A percentile compares a stretch with the other conserved stretches of the same genome.
Evolutionary conservation across 2,329 filamentous ascomycete species (phyloP).

Genomic region (Aureobasidium namibiae): DNA sequence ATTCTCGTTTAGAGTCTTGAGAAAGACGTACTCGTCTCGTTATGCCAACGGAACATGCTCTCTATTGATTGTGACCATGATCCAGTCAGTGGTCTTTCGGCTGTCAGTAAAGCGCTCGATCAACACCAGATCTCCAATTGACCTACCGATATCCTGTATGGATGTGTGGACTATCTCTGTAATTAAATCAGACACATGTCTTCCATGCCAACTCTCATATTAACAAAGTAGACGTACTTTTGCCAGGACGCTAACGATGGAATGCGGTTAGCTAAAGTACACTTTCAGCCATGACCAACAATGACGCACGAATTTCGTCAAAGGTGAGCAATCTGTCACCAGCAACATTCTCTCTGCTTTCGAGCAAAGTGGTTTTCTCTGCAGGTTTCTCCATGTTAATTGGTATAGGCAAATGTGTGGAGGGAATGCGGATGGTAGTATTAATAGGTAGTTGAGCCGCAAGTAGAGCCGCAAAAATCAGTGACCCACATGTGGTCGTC

Average conservation of each 20-base stretch:
- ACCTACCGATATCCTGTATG: conserved; percentile 13
- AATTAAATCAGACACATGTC: not conserved
- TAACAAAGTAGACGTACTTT: not conserved
- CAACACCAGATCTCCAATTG: not conserved
- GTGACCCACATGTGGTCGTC: not conserved
- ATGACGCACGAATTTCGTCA: conserved; percentile 14
- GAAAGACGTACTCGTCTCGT: conserved; percentile 11
- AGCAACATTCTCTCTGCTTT: not conserved
- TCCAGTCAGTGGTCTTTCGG: conserved; percentile 1
- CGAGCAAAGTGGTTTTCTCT: not conserved
- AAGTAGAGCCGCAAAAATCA: not conserved
- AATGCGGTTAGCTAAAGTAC: not conserved
- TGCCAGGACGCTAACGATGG: conserved; percentile 9
- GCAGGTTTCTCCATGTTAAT: not conserved
- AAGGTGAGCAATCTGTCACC: conserved; percentile 2
- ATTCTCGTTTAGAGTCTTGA: not conserved
- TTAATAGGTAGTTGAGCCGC: conserved; percentile 8
- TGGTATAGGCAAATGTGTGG: not conserved
- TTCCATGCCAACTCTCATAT: not conserved
- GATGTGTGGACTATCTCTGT: conserved; percentile 12
- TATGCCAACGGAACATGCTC: conserved; percentile 14
- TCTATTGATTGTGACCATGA: conserved; percentile 2
- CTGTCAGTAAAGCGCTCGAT: not conserved
- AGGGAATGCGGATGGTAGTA: not conserved
- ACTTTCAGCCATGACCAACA: not conserved